Base-by-base conservation (phyloP, 495 filamentous ascomycete species). In the Hyaloscypha finlandica region DNA sequence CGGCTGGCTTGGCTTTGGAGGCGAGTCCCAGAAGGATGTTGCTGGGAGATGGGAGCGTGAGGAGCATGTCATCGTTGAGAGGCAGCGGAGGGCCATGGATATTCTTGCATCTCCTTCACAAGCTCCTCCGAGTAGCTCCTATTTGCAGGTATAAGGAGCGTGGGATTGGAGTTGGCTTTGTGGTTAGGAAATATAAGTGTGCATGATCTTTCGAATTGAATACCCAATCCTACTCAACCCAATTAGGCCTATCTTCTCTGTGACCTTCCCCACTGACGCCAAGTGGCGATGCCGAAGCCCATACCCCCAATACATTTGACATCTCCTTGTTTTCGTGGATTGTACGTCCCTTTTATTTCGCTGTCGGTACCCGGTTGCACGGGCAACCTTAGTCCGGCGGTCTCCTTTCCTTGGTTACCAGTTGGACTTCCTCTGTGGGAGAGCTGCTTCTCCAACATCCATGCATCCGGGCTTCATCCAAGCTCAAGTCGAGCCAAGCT, bases 51-150 rank as follows among this genome's bases (percentile, higher is more conserved):
- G 82, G 83, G 76, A 77, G 53, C 81, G 83, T 2, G 85, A 86
- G 77, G 77, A 81, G 63, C 78, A 77, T 51, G 83, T 85, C 2
- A 81, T 86, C 20, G 73, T 73, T 61, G 83, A 87, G 65, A 70
- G 80, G 59, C 75, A 76, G 57, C 77, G 76, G 70, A 69, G 80
- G 64, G 80, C 65, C 6, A 35, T 14, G 14, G 68, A 73, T 25
- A 56, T 56, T 56, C 16, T 48, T 14, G 42, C 42, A 4, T 6
- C 42, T 48, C 42, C 42, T 14, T 16, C 42, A 14, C 42, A 14
- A 48, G 35, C 35, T 37, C 42, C 42, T 48, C 42, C 42, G 8
- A 48, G 42, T 19, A 48, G 42, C 42, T 48, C 42, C 11, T 48
- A 16, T 48, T 19, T 48, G 42, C 16, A 4, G 8, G 42, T 48